phyloP scores from a whole-genome alignment of 306 rosid genomes.

The Pueraria montana region DNA sequence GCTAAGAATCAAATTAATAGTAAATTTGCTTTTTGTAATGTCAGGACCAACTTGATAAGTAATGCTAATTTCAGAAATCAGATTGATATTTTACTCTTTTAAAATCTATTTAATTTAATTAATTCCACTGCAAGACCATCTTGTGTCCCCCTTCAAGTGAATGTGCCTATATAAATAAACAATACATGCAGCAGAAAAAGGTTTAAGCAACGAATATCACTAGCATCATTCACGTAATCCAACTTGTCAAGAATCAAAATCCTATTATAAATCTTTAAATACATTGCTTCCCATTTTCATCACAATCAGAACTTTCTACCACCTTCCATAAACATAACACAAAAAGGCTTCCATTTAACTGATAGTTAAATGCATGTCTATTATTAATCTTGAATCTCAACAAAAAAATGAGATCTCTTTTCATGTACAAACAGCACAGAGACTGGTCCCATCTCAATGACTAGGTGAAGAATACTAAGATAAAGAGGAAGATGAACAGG shows the following conservation, averaged over 20 bases:
- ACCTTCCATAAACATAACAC: constrained; percentile 33
- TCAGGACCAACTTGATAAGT: background rate
- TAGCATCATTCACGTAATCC: constrained; percentile 30
- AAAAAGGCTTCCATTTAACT: constrained; percentile 31
- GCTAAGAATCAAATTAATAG: too few species aligned
- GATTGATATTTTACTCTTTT: background rate
- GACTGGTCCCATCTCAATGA: constrained; percentile 37
- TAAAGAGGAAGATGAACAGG: constrained; percentile 83
- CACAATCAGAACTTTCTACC: constrained; percentile 39
- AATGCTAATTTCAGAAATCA: background rate
- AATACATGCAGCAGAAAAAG: constrained; percentile 3
- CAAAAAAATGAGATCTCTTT: constrained; percentile 33
- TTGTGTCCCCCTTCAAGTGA: background rate
- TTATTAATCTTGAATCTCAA: constrained; percentile 36
- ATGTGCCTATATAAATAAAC: background rate
- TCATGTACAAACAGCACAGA: constrained; percentile 45
- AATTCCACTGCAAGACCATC: background rate
- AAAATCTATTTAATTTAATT: background rate
- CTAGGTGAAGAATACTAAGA: constrained; percentile 87
- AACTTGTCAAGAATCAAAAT: constrained; percentile 37
- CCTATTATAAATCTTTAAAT: constrained; percentile 40
- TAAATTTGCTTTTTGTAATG: too few species aligned
- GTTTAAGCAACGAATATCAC: background rate
- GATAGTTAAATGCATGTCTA: constrained; percentile 10
- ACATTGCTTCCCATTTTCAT: constrained; percentile 39